Base-by-base conservation (phyloP, 1,139 yeast species). In the Kurtzmaniella natalensis region DNA sequence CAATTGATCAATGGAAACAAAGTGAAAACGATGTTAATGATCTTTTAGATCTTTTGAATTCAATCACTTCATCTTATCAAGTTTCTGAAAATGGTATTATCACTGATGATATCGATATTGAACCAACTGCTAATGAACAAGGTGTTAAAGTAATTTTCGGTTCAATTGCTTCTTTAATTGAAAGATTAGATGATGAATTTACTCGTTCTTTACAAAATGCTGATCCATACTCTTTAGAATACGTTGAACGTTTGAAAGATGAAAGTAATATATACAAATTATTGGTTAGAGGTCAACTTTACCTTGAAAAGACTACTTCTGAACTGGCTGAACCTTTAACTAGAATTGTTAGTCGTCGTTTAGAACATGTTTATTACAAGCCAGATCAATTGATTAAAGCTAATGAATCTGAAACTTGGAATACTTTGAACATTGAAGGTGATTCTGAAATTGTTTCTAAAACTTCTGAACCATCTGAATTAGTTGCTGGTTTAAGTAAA, bases 221-320 rank as follows among this genome's bases (percentile, higher is more conserved):
- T 49, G 97, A 92, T 57, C 96, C 96, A 33, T 97, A 92, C 58
- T 85, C 97, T 20, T 81, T 86, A 40, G 98, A 94, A 59, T 94
- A 92, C 60, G 77, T 92, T 46, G 88, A 83, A 48, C 78, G 97
- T 57, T 75, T 94, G 57, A 82, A 84, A 59, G 96, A 89, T 60
- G 98, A 92, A 64, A 72, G 80, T 43, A 66, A 67, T 31, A 71
- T 92, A 37, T 92, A 89, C 66, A 71, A 73, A 38, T 71, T 87
- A 55, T 75, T 92, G 45, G 74, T 92, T 39, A 79, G 95, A 54
- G 79, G 88, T 23, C 98, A 94, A 66, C 61, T 84, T 45, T 89
- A 92, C 60, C 71, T 84, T 53, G 97, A 92, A 61, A 55, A 69
- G 22, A 72, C 78, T 38, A 70, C 77, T 37, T 39, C 51, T 15